A percentile compares a stretch with the other conserved stretches of the same genome.
phyloP scores from a whole-genome alignment of 1,284 basidiomycete genomes.

The Malassezia equina region DNA sequence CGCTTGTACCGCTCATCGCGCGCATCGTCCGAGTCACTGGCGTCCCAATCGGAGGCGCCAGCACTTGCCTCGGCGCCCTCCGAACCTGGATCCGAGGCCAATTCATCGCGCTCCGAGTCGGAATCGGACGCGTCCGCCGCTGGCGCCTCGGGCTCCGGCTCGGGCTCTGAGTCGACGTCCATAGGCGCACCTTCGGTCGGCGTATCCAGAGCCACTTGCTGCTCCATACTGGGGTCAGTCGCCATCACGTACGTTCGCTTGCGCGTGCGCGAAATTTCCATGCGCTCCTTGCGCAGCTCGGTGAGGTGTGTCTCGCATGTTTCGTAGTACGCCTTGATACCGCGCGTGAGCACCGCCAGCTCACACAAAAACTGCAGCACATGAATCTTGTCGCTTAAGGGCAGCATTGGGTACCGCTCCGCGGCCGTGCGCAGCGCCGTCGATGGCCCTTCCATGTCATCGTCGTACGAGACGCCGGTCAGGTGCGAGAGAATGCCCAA shows the following conservation, averaged over 20 bases:
- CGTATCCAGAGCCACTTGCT: constrained; percentile 13
- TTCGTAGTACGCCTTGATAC: constrained; percentile 78
- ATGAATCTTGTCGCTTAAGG: constrained; percentile 67
- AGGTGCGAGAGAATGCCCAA: constrained; percentile 40
- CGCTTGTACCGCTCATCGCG: constrained; percentile 22
- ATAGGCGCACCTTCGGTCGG: background rate
- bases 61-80: constrained; percentile 50
- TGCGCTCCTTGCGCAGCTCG: constrained; percentile 84
- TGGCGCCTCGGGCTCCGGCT: background rate
- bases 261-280: constrained; percentile 78
- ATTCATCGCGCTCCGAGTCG: constrained; percentile 28
- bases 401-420: constrained; percentile 62
- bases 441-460: constrained; percentile 14
- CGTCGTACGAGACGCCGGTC: constrained; percentile 35
- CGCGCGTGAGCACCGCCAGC: constrained; percentile 76
- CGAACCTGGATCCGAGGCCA: constrained; percentile 51
- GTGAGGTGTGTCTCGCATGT: constrained; percentile 78
- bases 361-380: constrained; percentile 81
- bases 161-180: background rate
- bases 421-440: constrained; percentile 21
- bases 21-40: constrained; percentile 18
- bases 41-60: constrained; percentile 28
- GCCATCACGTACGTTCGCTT: constrained; percentile 64
- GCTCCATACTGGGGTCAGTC: constrained; percentile 3
- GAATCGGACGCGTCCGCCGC: constrained; percentile 1